Evolutionary conservation across 305 asterid species (phyloP), one percentile per base, ranked within the genome.

Genomic region (Andrographis paniculata): DNA sequence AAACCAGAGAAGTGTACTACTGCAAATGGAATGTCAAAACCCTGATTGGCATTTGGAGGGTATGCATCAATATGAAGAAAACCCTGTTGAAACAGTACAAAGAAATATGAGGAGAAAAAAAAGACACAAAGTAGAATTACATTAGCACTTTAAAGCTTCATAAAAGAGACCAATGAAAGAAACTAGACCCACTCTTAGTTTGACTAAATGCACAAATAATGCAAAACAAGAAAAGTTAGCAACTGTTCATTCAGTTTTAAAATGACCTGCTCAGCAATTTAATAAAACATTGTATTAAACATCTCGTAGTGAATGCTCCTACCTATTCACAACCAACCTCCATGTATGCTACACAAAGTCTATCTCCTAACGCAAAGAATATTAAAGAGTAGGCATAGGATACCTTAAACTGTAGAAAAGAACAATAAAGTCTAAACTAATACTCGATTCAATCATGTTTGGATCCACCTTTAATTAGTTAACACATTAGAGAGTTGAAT

Each of bases 21-120:
- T 35, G 95, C 94, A 61, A 96, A 87, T 50, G 99, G 95, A 63
- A 92, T 92, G 69, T 84, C 99, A 30, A 92, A 92, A 33, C 99
- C 99, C 77, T 87, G 97, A 69, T 92, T 84, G 53, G 99, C 95
- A 81, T 87, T 96, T 21, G 97, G 93, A 64, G 99, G 96, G 68
- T 92, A 92, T 58, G 87, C 96, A 48, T 84, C 95, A 24, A 87
- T 92, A 66, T 92, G 96, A 55, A 92, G 85, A 74, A 92, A 87
- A 16, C 96, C 96, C 95, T 92, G 86, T 41, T 40, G 69, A 64
- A 53, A 52, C 36, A 64, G 39, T 42, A 37, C 40, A 42, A 54
- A 20, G 19, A 6, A 52, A 41, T n/a, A 60, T 33, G 42, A 49
- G 52, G 48, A 42, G 41, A 11, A 37, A 33, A 13, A 23, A 51